Base-by-base conservation (phyloP, 1,284 basidiomycete species). In the Heliocybe sulcata region DNA sequence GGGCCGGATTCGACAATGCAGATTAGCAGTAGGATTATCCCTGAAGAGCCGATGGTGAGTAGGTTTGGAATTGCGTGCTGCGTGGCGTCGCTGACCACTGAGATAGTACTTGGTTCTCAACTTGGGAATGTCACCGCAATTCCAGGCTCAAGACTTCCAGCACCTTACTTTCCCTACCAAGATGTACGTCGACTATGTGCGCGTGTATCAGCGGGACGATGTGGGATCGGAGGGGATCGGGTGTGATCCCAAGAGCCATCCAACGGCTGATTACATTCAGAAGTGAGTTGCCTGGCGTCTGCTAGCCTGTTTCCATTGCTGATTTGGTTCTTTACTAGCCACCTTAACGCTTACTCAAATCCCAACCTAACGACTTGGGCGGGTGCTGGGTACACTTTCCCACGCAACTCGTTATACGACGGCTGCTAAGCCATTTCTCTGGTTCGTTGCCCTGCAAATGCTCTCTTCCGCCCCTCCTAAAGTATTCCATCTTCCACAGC, bases 161-260 rank as follows among this genome's bases (percentile, higher is more conserved):
- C 72, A 87, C 62, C 65, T 91, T 45, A 61, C 68, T 53, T 92
- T 92, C 74, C 90, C 90, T 1, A 69, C 74, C 22, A 70, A 73
- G 60, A 88, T 91, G 85, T 81, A 80, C 59, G 69, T 92, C 54
- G 89, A 92, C 65, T 91, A 91, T 60, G 76, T 92, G 16, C 83
- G 89, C 33, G 75, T 92, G 47, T 92, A 92, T 60, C 89, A 92
- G 68, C 77, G 85, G 25, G 65, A 79, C 55, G 85, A 78, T 23
- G 65, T 78, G 29, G 69, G 73, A 26, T 14, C 23, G 64, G 73
- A 83, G 52, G n/a, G 27, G 4, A 60, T 85, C 47, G 79, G 77
- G 1, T 91, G 89, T 61, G 70, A 84, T 64, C 89, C 88, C 16
- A 67, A 80, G 2, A 73, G 69, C 35, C 74, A 79, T 58, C 88